Evolutionary conservation across 805 yeast species (phyloP), one percentile per base, ranked within the genome.

Genomic region (Peterozyma toletana): DNA sequence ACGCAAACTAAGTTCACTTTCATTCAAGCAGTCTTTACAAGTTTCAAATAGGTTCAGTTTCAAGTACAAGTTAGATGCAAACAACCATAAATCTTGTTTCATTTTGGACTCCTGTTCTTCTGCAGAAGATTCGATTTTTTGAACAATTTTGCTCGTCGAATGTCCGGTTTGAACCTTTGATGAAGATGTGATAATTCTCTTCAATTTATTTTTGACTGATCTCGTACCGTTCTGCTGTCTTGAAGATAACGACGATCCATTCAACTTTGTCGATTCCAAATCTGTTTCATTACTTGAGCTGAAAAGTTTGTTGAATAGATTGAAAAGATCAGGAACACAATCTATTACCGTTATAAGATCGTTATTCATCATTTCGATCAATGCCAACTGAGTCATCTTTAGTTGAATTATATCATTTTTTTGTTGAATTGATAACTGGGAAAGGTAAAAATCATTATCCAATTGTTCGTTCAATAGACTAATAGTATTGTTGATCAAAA

Each of bases 321-420:
- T 72, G 51, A 88, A 83, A 9, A 86, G 70, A 38, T 77, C 87
- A 2, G 85, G 75, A n/a, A 89, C 57, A 40, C 70, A 67, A 36
- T 81, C 86, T 47, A 86, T 58, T 0, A 88, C 78, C 37, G 74
- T 74, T 29, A 70, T 66, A 1, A 71, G 61, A 6, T 88, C 91
- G 45, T 74, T 68, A 3, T 44, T 44, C 39, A 75, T 64, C 5
- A 77, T 70, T 53, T 84, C 89, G 42, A 78, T 63, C n/a, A 87
- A 65, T 1, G 86, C 78, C 33, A 88, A 63, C 53, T 83, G 86
- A 0, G 96, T 83, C 61, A 85, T 69, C 52, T 85, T 85, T 57
- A 88, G 68, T 56, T 86, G 86, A 42, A 81, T 56, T 44, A 80
- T 71, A 45, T 73, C 79, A 63, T 73, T 65, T 53, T 73, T 63